Evolutionary conservation across 345 rosid species (phyloP).

Genomic region (Melastoma malabathricum): DNA sequence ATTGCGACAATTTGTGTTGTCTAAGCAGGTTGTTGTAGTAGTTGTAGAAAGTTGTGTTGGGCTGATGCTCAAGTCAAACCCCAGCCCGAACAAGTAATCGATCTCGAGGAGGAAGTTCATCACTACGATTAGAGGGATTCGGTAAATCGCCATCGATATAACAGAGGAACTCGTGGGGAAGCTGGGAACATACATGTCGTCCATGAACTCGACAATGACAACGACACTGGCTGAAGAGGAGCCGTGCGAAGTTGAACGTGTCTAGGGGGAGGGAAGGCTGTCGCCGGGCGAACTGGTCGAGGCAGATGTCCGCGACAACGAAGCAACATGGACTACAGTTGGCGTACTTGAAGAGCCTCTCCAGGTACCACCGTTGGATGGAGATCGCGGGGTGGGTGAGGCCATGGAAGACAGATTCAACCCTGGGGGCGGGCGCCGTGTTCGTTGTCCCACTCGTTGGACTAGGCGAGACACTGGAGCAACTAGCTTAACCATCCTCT

Average conservation of each 20-base stretch:
- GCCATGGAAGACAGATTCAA: conserved; percentile 68
- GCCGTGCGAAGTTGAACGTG: conserved; percentile 79
- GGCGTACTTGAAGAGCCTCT: conserved; percentile 76
- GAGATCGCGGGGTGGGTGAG: conserved; percentile 62
- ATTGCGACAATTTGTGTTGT: conserved; percentile 11
- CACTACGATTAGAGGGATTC: too few relatives aligned
- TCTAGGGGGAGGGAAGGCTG: conserved; percentile 73
- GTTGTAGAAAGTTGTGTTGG: conserved; percentile 62
- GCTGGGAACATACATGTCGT: conserved; percentile 53
- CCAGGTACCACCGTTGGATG: conserved; percentile 55
- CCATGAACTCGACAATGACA: conserved; percentile 87
- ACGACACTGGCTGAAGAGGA: conserved; percentile 79
- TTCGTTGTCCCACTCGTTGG: conserved; percentile 33
- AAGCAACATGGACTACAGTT: conserved; percentile 86
- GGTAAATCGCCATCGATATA: too few relatives aligned
- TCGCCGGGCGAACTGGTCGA: conserved; percentile 60
- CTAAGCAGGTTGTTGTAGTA: conserved; percentile 49
- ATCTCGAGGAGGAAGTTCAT: conserved; percentile 78
- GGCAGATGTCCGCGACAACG: conserved; percentile 77
- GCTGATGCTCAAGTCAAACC: conserved; percentile 65
- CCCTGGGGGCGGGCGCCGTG: conserved; percentile 24
- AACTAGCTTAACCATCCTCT: conserved; percentile 44
- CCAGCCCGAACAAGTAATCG: conserved; percentile 74
- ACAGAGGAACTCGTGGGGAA: too few relatives aligned
- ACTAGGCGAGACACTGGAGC: conserved; percentile 55